Evolutionary conservation across 225 moss, liverwort and hornwort species (phyloP).

Genomic region (Polytrichum commune): DNA sequence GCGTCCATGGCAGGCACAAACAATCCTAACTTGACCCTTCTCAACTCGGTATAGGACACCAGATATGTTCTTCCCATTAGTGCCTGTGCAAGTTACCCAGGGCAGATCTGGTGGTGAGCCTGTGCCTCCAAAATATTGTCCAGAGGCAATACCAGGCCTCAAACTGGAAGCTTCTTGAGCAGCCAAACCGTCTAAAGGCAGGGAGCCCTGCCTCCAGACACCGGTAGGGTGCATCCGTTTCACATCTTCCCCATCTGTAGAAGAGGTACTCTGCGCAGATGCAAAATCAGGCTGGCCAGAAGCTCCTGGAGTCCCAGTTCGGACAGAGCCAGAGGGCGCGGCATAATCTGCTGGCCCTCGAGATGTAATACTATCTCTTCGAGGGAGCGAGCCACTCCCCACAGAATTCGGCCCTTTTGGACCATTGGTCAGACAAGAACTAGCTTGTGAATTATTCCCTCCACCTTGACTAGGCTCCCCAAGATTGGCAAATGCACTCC

Average conservation of each 20-base stretch:
- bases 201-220: conserved; percentile 45
- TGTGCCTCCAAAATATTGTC: conserved; percentile 69
- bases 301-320: conserved; percentile 4
- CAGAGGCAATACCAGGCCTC: conserved; percentile 57
- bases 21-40: conserved; percentile 77
- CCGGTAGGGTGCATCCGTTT: conserved; percentile 36
- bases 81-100: conserved; percentile 82
- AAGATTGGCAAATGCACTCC: conserved; percentile 49
- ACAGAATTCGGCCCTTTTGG: conserved; percentile 10
- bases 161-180: conserved; percentile 63
- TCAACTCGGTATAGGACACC: conserved; percentile 76
- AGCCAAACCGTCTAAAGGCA: conserved; percentile 50
- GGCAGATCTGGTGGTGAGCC: conserved; percentile 73
- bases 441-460: conserved; percentile 9
- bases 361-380: conserved; percentile 9
- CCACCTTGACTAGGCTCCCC: conserved; percentile 37
- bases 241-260: conserved; percentile 19
- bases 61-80: conserved; percentile 26
- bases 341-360: conserved; percentile 19
- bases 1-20: conserved; percentile 79
- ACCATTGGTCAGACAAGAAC: conserved; percentile 12
- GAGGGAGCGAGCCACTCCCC: conserved; percentile 9
- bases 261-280: conserved; percentile 28
- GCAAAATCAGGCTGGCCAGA: conserved; percentile 8
- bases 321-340: conserved; percentile 4